Conservation (phyloP, 305 asterid species). For the Fraxinus albicans region DNA sequence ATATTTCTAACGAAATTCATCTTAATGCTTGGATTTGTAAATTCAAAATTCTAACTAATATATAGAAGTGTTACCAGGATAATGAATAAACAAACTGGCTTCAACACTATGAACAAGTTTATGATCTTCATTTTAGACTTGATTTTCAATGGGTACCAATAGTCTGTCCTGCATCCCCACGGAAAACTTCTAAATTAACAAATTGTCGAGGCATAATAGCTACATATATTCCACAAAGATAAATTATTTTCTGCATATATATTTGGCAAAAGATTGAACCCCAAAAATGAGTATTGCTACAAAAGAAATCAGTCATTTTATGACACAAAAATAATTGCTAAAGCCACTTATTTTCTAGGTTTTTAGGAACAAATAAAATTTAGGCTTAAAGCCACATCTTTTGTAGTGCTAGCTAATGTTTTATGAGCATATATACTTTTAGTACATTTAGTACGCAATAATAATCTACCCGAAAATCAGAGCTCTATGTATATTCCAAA, state of each 20-base stretch:
- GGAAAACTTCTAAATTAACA: background rate
- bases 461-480: too few species aligned
- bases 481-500: background rate
- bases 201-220: background rate
- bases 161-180: background rate
- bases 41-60: background rate
- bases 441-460: too few species aligned
- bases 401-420: background rate
- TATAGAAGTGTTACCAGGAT: conserved; percentile 26
- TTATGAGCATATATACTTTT: background rate
- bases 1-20: background rate
- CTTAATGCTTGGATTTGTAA: background rate
- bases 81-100: conserved; percentile 41
- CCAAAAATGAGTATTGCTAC: background rate
- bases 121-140: conserved; percentile 20
- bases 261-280: background rate
- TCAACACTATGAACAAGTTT: conserved; percentile 31
- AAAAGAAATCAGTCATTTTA: background rate
- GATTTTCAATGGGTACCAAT: background rate
- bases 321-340: background rate
- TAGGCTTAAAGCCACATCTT: too few species aligned
- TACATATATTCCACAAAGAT: background rate
- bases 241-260: background rate
- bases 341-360: background rate
- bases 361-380: background rate